These are phyloP conservation scores for Calonectria pseudoreteaudii DNA, from an alignment of 2,329 filamentous ascomycete genomes.

Conservation along the genomic window DNA sequence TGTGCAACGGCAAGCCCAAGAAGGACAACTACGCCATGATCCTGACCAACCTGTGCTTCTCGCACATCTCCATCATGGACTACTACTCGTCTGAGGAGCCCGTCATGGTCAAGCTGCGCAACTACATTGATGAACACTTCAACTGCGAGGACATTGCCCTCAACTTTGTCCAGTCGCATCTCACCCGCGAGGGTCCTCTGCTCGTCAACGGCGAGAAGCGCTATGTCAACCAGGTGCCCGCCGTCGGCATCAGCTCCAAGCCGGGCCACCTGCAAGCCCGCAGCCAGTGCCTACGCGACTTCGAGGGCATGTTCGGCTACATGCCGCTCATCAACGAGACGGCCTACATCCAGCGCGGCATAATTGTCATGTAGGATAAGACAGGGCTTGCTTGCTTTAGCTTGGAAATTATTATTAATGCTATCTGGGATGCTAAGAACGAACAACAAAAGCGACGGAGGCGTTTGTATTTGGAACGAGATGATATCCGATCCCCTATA, in stretches of 20 bases:
- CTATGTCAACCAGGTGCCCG: constrained; percentile 48
- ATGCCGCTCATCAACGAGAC: constrained; percentile 50
- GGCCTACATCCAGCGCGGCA: constrained; percentile 46
- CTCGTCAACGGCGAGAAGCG: constrained; percentile 48
- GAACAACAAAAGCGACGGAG: not conserved
- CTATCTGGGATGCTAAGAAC: not conserved
- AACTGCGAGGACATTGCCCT: constrained; percentile 57
- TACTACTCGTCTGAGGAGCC: constrained; percentile 52
- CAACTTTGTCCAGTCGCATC: constrained; percentile 50
- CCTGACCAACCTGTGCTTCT: constrained; percentile 52
- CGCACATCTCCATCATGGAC: constrained; percentile 53
- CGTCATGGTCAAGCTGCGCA: constrained; percentile 45
- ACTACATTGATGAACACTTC: constrained; percentile 52
- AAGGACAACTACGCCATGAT: constrained; percentile 50
- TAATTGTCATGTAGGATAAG: constrained; percentile 31
- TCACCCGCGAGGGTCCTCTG: constrained; percentile 51
- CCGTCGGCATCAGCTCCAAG: constrained; percentile 47
- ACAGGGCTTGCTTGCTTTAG: not conserved
- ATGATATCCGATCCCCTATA: not conserved
- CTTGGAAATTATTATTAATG: not conserved
- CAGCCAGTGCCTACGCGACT: constrained; percentile 50
- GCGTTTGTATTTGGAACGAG: not conserved
- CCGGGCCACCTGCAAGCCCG: constrained; percentile 48
- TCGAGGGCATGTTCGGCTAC: constrained; percentile 49
- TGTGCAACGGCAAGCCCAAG: constrained; percentile 42